Base-by-base conservation (phyloP, 78 protist genomes). In the Polysphondylium violaceum region DNA sequence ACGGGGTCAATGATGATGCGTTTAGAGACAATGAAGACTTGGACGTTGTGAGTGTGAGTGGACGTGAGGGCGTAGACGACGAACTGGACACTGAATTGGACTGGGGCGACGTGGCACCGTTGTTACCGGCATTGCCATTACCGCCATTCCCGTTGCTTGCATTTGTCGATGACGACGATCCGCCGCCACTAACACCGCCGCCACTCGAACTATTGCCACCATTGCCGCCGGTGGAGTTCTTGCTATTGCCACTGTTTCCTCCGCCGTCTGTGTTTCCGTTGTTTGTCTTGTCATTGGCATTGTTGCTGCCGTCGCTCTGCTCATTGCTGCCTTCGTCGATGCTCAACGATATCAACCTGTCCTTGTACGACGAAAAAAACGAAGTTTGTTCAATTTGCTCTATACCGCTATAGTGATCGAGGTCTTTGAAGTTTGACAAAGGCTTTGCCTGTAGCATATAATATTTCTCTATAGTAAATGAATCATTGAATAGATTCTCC, bases 401-500 rank as follows among this genome's bases (percentile, higher is more conserved):
- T 17, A 88, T 88, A 17, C 72, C 38, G 16, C 58, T 69, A 43
- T 53, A 58, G 44, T 72, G 77, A 83, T 83, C 91, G 21, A 74
- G 29, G 69, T 83, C 91, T 36, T 59, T 83, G 21, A 83, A 83
- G 40, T 83, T 83, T 27, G 91, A 83, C 14, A 83, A 72, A 43
- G 91, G 91, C 58, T 83, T 83, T 8, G 78, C 35, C 50, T 83
- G 94, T 12, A 88, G 51, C 81, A 88, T 88, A 71, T 78, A 78
- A 51, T 88, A 88, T 73, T 88, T 88, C 61, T 88, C 94, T 51
- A 78, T 88, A 6, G 94, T 73, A 61, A 88, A 88, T 76, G 94
- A 88, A 47, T 88, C 87, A 61, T 88, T 88, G 85, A 88, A 88
- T 41, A 88, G 44, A 67, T 88, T 88, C 38, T 69, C 94, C 51